Conservation (phyloP, 768 basidiomycete species). For the Pisolithus tinctorius region DNA sequence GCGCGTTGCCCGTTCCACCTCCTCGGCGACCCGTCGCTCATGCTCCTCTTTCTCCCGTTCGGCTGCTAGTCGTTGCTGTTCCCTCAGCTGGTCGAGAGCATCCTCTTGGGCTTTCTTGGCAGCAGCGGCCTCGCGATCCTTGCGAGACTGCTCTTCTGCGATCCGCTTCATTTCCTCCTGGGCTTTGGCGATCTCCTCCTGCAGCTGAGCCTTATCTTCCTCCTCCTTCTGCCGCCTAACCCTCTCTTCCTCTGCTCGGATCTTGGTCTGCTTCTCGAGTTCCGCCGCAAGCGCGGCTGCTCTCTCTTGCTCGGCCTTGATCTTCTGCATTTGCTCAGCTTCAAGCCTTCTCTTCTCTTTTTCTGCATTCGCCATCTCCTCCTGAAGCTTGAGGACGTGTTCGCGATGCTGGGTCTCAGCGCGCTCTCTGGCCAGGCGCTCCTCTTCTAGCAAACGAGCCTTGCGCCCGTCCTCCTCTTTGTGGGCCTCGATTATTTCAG, state of each 20-base stretch:
- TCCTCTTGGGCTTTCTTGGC: conserved; percentile 21
- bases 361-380: conserved; percentile 21
- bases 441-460: conserved; percentile 24
- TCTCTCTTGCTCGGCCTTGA: conserved; percentile 22
- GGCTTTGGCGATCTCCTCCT: conserved; percentile 22
- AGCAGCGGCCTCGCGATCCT: conserved; percentile 17
- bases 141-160: conserved; percentile 19
- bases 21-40: conserved; percentile 18
- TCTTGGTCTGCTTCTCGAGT: conserved; percentile 20
- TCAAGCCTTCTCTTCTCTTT: conserved; percentile 16
- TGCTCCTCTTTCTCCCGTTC: conserved; percentile 21
- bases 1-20: conserved; percentile 20
- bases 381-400: conserved; percentile 21
- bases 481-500: conserved; percentile 19
- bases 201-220: conserved; percentile 22
- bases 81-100: conserved; percentile 17
- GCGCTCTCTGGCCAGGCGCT: conserved; percentile 21
- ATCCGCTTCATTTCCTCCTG: conserved; percentile 19
- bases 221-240: conserved; percentile 18
- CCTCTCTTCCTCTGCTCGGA: conserved; percentile 20
- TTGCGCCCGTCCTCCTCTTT: conserved; percentile 23
- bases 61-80: conserved; percentile 16
- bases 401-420: conserved; percentile 25
- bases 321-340: conserved; percentile 20
- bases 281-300: conserved; percentile 25